phyloP scores from a whole-genome alignment of 2,329 filamentous ascomycete species.

The Epichloe gansuensis region DNA sequence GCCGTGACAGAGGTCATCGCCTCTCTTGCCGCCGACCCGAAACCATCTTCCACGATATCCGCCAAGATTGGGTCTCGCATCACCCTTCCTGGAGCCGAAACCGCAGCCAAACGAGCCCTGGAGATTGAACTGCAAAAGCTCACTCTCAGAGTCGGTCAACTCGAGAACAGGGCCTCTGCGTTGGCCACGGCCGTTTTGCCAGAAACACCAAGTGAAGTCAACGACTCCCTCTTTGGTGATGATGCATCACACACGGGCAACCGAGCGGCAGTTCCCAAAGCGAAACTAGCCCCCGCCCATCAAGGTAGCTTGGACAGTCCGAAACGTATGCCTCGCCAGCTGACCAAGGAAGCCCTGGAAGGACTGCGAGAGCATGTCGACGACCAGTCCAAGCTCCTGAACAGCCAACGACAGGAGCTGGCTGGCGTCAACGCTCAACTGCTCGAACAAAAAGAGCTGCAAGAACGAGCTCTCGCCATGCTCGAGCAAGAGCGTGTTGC shows the following conservation, averaged over 20 bases:
- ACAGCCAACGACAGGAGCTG: constrained; percentile 75
- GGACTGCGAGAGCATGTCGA: constrained; percentile 83
- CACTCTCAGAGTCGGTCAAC: constrained; percentile 61
- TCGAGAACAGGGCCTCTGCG: constrained; percentile 65
- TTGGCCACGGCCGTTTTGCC: constrained; percentile 50
- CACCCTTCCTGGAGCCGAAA: constrained; percentile 64
- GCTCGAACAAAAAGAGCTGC: constrained; percentile 70
- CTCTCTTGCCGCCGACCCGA: constrained; percentile 34
- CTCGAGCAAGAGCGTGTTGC: constrained; percentile 82
- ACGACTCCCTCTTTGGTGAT: constrained; percentile 50
- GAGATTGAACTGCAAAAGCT: constrained; percentile 76
- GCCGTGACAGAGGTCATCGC: constrained; percentile 42
- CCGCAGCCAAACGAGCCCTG: constrained; percentile 61
- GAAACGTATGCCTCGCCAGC: constrained; percentile 30
- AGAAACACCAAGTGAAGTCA: constrained; percentile 68
- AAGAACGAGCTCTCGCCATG: constrained; percentile 67
- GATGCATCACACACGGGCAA: constrained; percentile 32
- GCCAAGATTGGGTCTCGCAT: constrained; percentile 37
- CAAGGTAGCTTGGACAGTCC: constrained; percentile 28
- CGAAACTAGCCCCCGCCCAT: constrained; percentile 33
- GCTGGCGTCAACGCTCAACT: constrained; percentile 77
- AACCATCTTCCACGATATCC: constrained; percentile 25
- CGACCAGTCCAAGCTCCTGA: constrained; percentile 84
- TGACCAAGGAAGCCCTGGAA: constrained; percentile 72
- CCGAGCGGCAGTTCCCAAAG: constrained; percentile 23